phyloP scores from a whole-genome alignment of 306 rosid species.

The Trifolium repens region DNA sequence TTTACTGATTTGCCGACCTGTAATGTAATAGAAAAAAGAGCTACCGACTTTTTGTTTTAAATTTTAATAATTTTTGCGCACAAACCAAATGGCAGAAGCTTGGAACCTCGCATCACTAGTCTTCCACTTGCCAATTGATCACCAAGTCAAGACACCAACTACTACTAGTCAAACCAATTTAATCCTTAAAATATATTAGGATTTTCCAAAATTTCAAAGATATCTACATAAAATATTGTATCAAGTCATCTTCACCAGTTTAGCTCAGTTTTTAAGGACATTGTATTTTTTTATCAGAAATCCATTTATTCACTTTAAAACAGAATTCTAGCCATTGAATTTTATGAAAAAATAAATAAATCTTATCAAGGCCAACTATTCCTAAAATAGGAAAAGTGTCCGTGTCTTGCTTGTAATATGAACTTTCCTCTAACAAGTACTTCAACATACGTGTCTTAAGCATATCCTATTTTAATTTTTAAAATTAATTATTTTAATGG shows the following conservation, averaged over 20 bases:
- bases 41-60: too few species aligned
- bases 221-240: not conserved
- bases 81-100: conserved; percentile 3
- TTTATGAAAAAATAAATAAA: too few species aligned
- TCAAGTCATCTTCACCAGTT: too few species aligned
- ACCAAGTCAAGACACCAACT: not conserved
- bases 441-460: too few species aligned
- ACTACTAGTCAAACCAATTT: not conserved
- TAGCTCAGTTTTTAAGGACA: too few species aligned
- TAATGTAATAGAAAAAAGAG: too few species aligned
- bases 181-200: not conserved
- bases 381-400: not conserved
- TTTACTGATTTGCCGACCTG: not conserved
- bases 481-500: not conserved
- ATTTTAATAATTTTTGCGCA: too few species aligned
- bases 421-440: not conserved
- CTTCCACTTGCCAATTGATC: not conserved
- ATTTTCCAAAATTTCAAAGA: not conserved
- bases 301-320: too few species aligned
- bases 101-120: not conserved
- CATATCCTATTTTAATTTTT: not conserved
- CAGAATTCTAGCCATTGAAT: too few species aligned
- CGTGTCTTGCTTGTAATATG: not conserved
- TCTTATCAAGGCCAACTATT: not conserved
- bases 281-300: too few species aligned